Conservation (phyloP, 129 eudicot genomes). For the sunflower (Helianthus annuus) region HanXRQr2.0-SUNRISE NC_035434.2:23271413-23271912, state of each 20-base stretch:
- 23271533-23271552: not conserved
- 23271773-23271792: no score
- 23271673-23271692: slow-evolving; percentile 69
- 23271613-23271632: slow-evolving; percentile 54
- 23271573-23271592: not conserved
- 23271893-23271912: no score
- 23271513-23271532: not conserved
- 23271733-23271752: slow-evolving; percentile 83
- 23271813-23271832: no score
- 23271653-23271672: slow-evolving; percentile 81
- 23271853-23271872: no score
- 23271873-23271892: no score
- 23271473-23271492: slow-evolving; percentile 20
- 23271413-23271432: not conserved
- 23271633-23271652: slow-evolving; percentile 96
- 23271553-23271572: slow-evolving; percentile 9
- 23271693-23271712: slow-evolving; percentile 82
- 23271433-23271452: slow-evolving; percentile 9
- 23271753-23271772: slow-evolving; percentile 24
- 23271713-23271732: slow-evolving; percentile 93
- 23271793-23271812: no score
- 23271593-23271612: not conserved
- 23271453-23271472: slow-evolving; percentile 12
- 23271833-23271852: no score
- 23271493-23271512: not conserved